These are phyloP conservation scores for Wickerhamomyces kurtzmanii DNA, from an alignment of 805 yeast species.

Conservation along the genomic window DNA sequence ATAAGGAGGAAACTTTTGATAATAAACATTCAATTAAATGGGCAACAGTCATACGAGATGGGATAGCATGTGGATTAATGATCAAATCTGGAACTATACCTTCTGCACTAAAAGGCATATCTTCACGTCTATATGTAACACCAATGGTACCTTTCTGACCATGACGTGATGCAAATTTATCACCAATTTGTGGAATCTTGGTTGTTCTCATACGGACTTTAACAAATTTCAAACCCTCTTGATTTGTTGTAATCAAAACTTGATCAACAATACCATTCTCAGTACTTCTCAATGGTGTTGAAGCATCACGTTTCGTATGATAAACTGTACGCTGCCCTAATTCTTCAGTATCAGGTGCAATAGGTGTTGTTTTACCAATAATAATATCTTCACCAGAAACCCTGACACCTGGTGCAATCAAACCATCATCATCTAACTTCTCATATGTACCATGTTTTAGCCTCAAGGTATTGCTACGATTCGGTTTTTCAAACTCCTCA, in stretches of 20 bases:
- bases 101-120: constrained; percentile 94
- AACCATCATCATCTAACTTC: constrained; percentile 95
- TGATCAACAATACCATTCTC: constrained; percentile 99
- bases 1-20: constrained; percentile 87
- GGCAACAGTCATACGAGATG: constrained; percentile 99
- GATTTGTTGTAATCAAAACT: constrained; percentile 92
- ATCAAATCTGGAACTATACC: constrained; percentile 97
- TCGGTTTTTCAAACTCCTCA: constrained; percentile 96
- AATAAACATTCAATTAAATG: constrained; percentile 97
- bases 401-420: constrained; percentile 96
- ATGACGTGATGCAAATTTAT: constrained; percentile 98
- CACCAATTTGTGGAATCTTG: constrained; percentile 97
- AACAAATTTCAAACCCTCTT: constrained; percentile 95
- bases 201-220: constrained; percentile 99
- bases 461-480: constrained; percentile 87
- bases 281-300: constrained; percentile 92
- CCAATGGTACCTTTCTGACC: constrained; percentile 99
- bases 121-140: constrained; percentile 96
- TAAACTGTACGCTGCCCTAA: constrained; percentile 97
- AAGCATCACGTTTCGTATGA: constrained; percentile 98
- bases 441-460: constrained; percentile 98
- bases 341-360: constrained; percentile 98
- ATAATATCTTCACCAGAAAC: constrained; percentile 98
- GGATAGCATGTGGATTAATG: constrained; percentile 98
- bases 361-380: constrained; percentile 98